Evolutionary conservation across 164 flowering plant species (phyloP), one percentile per base, ranked within the genome.

Genomic region (Chloranthus sessilifolius): DNA sequence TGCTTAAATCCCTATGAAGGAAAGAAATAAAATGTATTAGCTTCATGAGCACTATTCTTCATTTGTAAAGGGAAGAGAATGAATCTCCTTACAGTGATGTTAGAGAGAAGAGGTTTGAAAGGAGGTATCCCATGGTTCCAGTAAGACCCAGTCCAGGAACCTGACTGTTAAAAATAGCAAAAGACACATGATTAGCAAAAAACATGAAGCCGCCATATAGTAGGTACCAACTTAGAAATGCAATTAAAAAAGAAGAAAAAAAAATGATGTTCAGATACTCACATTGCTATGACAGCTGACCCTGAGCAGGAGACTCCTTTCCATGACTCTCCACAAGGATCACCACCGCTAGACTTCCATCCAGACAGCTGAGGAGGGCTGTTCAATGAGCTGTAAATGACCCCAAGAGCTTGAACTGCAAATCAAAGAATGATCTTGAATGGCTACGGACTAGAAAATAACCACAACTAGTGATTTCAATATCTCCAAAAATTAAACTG

Each of bases 311-410:
- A 65, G 35, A 91, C 55, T 46, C 98, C 98, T 63, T 64, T 80
- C 98, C 96, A 91, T 37, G 86, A 66, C 64, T 88, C 91, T 30
- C 64, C 79, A 68, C 98, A 92, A 0, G 98, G 96, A 80, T 91
- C 98, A 25, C 90, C 95, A 15, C 83, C 82, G 61, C 54, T 72
- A 0, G 75, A 66, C 68, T 74, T 80, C 96, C 98, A 91, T 30
- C 79, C 76, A 37, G 82, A 72, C 45, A 91, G 71, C 75, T 80
- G 82, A 47, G 75, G 39, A 41, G 98, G 80, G 55, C 70, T 76
- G 59, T 81, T 83, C 58, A 91, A 52, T 23, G 96, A 70, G 43
- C 62, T 74, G 68, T 78, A 91, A 59, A 88, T 15, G 52, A 79
- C 77, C 61, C 78, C 81, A 54, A 91, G 73, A 11, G 82, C 82